Evolutionary conservation across 1,284 basidiomycete genomes (phyloP).

Genomic region (Cystobasidium sp.): DNA sequence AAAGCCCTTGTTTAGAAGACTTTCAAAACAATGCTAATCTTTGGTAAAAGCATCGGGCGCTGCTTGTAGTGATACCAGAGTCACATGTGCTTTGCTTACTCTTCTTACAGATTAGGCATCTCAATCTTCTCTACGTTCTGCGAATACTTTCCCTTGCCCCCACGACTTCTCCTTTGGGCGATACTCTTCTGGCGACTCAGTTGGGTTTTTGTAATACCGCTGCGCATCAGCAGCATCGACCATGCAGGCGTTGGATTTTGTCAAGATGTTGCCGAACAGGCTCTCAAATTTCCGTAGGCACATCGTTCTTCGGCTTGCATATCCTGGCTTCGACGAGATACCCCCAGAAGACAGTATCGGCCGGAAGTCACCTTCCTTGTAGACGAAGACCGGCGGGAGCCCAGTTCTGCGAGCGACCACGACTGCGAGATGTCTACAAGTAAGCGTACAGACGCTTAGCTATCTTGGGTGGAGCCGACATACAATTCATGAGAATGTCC

Average conservation of each 20-base stretch:
- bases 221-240: background rate
- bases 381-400: background rate
- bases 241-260: background rate
- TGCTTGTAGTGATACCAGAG: no score
- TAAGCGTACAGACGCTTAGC: background rate
- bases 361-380: background rate
- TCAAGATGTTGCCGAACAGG: conserved; percentile 22
- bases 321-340: background rate
- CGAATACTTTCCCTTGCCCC: conserved; percentile 3
- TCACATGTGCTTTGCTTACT: no score
- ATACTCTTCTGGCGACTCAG: background rate
- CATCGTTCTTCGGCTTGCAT: background rate
- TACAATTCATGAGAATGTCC: conserved; percentile 41
- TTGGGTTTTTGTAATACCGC: background rate
- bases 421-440: background rate
- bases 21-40: background rate
- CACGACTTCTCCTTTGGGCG: background rate
- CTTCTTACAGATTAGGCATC: no score
- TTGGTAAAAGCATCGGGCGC: background rate
- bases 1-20: background rate
- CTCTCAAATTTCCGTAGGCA: conserved; percentile 6
- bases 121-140: background rate
- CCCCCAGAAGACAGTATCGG: background rate
- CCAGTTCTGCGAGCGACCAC: background rate
- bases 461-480: background rate